A percentile compares a stretch with the other conserved stretches of the same genome.
phyloP scores from a whole-genome alignment of 2,329 filamentous ascomycete genomes.

The Talaromyces albobiverticillius region DNA sequence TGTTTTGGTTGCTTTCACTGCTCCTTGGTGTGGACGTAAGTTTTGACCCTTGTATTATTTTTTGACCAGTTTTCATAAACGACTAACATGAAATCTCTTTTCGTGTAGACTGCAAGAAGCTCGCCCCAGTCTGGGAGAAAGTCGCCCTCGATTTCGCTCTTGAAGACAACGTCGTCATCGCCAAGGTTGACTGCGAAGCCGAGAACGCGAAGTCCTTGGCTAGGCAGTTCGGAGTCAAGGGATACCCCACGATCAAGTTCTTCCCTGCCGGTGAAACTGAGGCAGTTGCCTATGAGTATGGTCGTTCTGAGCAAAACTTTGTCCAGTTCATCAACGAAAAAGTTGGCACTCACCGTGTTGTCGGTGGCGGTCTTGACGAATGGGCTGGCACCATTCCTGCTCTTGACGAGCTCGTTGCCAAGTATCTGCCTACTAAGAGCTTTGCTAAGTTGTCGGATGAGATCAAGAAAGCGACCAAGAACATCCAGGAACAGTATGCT shows the following conservation, averaged over 20 bases:
- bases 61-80: constrained; percentile 1
- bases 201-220: constrained; percentile 78
- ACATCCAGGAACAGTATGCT: constrained; percentile 75
- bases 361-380: constrained; percentile 75
- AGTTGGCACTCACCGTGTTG: constrained; percentile 77
- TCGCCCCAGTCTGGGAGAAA: constrained; percentile 87
- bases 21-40: constrained; percentile 97
- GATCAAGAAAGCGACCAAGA: constrained; percentile 67
- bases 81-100: not conserved
- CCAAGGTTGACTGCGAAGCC: constrained; percentile 92
- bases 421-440: constrained; percentile 63
- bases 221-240: constrained; percentile 71
- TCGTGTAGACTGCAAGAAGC: constrained; percentile 85
- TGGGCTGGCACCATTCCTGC: constrained; percentile 77
- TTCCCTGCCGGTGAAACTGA: constrained; percentile 82
- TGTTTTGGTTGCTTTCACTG: constrained; percentile 93
- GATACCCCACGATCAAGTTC: constrained; percentile 97
- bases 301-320: constrained; percentile 72
- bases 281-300: constrained; percentile 68
- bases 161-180: constrained; percentile 78
- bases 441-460: constrained; percentile 66
- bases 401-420: constrained; percentile 72
- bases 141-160: constrained; percentile 76
- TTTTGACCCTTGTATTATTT: constrained; percentile 10
- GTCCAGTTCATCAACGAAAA: constrained; percentile 83